Evolutionary conservation across 2,329 filamentous ascomycete genomes (phyloP).

Genomic region (Fonsecaea nubica): DNA sequence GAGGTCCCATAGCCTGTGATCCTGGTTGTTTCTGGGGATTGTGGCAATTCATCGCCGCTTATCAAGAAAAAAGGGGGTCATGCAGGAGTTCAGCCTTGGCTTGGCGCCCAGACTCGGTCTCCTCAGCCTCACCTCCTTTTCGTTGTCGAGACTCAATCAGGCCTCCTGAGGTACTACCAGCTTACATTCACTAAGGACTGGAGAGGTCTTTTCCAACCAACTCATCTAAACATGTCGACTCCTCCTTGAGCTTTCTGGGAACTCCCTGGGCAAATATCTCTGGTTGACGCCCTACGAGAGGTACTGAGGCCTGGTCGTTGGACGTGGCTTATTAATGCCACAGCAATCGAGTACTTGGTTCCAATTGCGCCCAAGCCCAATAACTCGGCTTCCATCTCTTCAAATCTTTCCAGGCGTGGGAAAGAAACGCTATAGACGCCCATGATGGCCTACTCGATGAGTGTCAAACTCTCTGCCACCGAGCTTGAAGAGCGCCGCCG

Average conservation of each 20-base stretch:
- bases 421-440: background rate
- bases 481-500: constrained; percentile 59
- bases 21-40: background rate
- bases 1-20: background rate
- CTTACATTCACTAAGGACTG: background rate
- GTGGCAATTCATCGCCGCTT: background rate
- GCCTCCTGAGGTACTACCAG: background rate
- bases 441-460: constrained; percentile 55
- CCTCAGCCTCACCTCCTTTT: background rate
- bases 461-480: constrained; percentile 53
- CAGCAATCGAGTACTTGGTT: background rate
- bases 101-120: background rate
- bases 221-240: background rate
- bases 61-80: background rate
- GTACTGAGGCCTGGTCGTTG: background rate
- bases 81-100: background rate
- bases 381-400: background rate
- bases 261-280: background rate
- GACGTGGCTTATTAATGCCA: background rate
- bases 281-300: background rate
- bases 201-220: background rate
- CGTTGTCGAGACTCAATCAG: background rate
- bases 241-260: background rate
- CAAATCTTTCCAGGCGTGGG: background rate
- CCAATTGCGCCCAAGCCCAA: background rate